Conservation (phyloP, 768 basidiomycete genomes). For the Neoboletus brunneissimus region DNA sequence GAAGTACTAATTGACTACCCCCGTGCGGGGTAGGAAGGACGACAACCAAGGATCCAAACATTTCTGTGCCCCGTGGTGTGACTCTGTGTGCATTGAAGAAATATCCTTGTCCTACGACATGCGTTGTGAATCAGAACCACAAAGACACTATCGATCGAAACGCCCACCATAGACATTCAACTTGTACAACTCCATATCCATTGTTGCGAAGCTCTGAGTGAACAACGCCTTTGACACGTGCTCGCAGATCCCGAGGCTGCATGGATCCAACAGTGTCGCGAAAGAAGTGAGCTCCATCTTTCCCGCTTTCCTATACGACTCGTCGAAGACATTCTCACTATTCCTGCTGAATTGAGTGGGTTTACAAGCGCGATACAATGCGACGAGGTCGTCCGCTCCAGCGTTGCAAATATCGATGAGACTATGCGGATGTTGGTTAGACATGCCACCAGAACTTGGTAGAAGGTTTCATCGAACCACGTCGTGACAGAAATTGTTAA, state of each 20-base stretch:
- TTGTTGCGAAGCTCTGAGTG: too few species aligned
- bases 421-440: background rate
- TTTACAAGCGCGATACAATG: constrained; percentile 2
- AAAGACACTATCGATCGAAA: background rate
- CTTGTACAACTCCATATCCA: constrained; percentile 38
- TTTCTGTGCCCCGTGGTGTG: constrained; percentile 37
- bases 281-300: too few species aligned
- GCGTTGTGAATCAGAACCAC: too few species aligned
- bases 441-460: background rate
- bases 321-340: too few species aligned
- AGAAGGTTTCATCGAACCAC: background rate
- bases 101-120: background rate
- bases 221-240: too few species aligned
- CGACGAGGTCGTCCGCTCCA: background rate
- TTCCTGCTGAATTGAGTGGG: constrained; percentile 5
- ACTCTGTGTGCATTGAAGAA: constrained; percentile 14
- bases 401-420: background rate
- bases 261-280: too few species aligned
- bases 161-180: constrained; percentile 44
- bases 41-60: constrained; percentile 53
- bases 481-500: background rate
- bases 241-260: too few species aligned
- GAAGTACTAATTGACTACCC: constrained; percentile 13
- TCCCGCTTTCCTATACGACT: too few species aligned
- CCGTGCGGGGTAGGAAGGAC: constrained; percentile 40